Evolutionary conservation across 371 early-diverging fungal species (phyloP), one percentile per base, ranked within the genome.

Genomic region (Gilbertella persicaria): DNA sequence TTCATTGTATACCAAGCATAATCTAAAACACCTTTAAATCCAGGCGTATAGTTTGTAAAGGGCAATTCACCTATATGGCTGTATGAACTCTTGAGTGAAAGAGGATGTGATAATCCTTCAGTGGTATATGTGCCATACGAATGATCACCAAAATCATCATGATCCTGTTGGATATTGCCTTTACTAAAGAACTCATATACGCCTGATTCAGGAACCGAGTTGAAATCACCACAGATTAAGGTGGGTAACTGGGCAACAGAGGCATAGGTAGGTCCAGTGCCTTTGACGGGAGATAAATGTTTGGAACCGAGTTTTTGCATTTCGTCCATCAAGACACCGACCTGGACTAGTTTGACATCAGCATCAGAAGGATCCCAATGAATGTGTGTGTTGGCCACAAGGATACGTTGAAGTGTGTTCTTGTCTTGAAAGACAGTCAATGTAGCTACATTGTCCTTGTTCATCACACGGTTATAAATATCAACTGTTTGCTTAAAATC

Each of bases 271-370:
- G 33, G 33, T 6, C 33, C 33, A 3, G 33, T 6, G 6, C 33
- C 33, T 10, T 33, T 33, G 5, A 45, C 43, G n/a, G 63, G 36
- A 13, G 75, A 47, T 21, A 71, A 50, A 66, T 82, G 82, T 43
- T 77, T 80, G 25, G 66, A 60, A 16, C 74, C 69, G 44, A 80
- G 67, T 39, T 69, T 75, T 44, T 91, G 85, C 17, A 99, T 65
- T 35, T 74, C 99, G 47, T 99, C 97, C 67, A 97, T 82, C 45
- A 99, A 71, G 83, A 99, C 87, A 8, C 96, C 90, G 0, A 93
- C 88, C 78, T 99, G 99, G 5, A 99, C 93, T 21, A 99, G 81
- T 69, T 99, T 99, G 51, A 99, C 98, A 70, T 99, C 99, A 0
- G 87, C 83, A 75, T 86, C 96, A 16, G 83, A 60, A 0, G 96